These are phyloP conservation scores for Kregervanrija fluxuum DNA, from an alignment of 805 yeast species.

Conservation along the genomic window DNA sequence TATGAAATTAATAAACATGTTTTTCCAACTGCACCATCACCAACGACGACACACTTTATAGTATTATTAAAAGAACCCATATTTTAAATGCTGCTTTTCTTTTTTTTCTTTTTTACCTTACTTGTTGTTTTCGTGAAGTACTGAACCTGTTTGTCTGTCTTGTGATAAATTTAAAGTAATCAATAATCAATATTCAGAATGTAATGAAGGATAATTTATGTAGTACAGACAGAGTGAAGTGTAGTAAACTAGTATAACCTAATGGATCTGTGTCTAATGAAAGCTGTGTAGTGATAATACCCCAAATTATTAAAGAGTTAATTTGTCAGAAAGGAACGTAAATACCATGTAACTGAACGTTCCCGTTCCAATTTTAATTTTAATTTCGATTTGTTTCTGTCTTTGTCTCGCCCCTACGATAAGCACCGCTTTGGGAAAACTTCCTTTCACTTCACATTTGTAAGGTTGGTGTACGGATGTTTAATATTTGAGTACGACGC, in stretches of 20 bases:
- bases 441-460: too few species aligned
- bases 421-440: too few species aligned
- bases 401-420: too few species aligned
- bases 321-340: too few species aligned
- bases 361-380: too few species aligned
- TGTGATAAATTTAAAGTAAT: not conserved
- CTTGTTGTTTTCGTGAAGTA: not conserved
- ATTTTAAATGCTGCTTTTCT: not conserved
- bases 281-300: too few species aligned
- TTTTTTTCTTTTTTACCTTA: not conserved
- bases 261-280: too few species aligned
- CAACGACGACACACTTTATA: slow-evolving; percentile 88
- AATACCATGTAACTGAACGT: too few species aligned
- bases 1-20: slow-evolving; percentile 83
- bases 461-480: not conserved
- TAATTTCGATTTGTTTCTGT: too few species aligned
- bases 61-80: slow-evolving; percentile 25
- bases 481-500: not conserved
- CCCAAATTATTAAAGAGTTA: too few species aligned
- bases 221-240: not conserved
- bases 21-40: slow-evolving; percentile 95
- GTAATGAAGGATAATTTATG: not conserved
- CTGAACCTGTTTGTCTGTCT: not conserved
- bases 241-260: not conserved
- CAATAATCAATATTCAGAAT: not conserved